Conservation (phyloP, 306 rosid genomes). For the Cicer chorassanicum region DNA sequence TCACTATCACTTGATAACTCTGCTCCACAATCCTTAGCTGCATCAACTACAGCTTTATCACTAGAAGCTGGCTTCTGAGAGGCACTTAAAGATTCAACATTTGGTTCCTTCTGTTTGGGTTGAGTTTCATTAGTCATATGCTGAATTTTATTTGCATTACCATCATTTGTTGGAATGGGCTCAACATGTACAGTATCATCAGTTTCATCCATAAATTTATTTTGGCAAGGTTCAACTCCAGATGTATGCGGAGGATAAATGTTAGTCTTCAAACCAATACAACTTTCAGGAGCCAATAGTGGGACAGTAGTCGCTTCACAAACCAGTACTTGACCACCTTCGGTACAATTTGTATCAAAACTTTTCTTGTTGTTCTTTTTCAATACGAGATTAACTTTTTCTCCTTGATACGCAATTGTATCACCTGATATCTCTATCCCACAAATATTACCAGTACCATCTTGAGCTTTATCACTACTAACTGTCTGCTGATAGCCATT, state of each 20-base stretch:
- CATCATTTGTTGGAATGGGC: slow-evolving; percentile 41
- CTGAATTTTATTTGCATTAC: slow-evolving; percentile 35
- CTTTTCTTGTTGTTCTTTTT: background rate
- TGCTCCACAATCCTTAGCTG: slow-evolving; percentile 43
- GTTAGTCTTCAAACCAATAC: slow-evolving; percentile 23
- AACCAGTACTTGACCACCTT: slow-evolving; percentile 6
- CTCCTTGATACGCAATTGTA: slow-evolving; percentile 8
- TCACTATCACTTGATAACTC: slow-evolving; percentile 46
- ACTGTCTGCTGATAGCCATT: slow-evolving; percentile 42
- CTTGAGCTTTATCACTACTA: slow-evolving; percentile 45
- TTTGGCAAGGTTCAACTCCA: slow-evolving; percentile 38
- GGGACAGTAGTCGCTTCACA: slow-evolving; percentile 3
- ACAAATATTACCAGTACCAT: slow-evolving; percentile 37
- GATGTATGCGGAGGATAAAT: slow-evolving; percentile 18
- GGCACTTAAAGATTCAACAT: slow-evolving; percentile 31
- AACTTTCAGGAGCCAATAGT: slow-evolving; percentile 36
- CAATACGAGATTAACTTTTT: background rate
- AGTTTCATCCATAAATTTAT: slow-evolving; percentile 33
- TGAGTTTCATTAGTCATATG: slow-evolving; percentile 18
- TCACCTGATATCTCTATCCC: slow-evolving; percentile 43
- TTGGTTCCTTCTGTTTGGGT: slow-evolving; percentile 40
- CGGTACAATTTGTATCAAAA: slow-evolving; percentile 8
- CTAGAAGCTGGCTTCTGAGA: slow-evolving; percentile 46
- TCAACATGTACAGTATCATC: slow-evolving; percentile 33
- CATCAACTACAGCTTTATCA: slow-evolving; percentile 46